phyloP scores from a whole-genome alignment of 2,329 filamentous ascomycete genomes.

The Teratosphaeria viscida region DNA sequence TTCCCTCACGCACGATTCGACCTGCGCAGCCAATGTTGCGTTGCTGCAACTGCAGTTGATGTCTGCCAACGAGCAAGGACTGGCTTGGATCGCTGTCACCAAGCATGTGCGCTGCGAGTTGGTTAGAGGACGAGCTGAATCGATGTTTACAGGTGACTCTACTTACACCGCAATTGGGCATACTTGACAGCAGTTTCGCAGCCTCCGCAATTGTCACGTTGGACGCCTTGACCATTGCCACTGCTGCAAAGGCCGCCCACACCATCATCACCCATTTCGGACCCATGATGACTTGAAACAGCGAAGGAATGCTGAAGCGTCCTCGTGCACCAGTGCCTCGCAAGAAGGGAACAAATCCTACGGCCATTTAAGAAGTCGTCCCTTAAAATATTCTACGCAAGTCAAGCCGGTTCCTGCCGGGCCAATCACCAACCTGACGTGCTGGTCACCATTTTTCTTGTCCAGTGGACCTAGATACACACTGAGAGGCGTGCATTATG shows the following conservation, averaged over 20 bases:
- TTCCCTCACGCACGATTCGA: constrained; percentile 5
- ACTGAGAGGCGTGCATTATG: no score
- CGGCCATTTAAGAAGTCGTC: neutral
- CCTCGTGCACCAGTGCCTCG: neutral
- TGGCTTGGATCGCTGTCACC: constrained; percentile 6
- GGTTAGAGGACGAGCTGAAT: neutral
- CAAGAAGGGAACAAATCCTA: neutral
- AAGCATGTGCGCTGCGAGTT: constrained; percentile 8
- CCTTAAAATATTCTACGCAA: no score
- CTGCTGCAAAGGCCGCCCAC: neutral
- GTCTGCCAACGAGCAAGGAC: constrained; percentile 10
- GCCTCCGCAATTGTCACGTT: neutral
- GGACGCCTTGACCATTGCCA: neutral
- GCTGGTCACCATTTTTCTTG: no score
- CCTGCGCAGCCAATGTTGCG: constrained; percentile 3
- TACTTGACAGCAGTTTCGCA: neutral
- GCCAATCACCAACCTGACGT: no score
- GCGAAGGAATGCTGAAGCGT: neutral
- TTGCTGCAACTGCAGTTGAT: constrained; percentile 10
- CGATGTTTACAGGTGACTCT: neutral
- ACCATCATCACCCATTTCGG: neutral
- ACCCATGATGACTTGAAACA: neutral
- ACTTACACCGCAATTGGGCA: constrained; percentile 1
- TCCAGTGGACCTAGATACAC: no score
- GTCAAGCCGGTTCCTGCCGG: no score